Base-by-base conservation (phyloP, 208 protist species). In the Acanthamoeba royreba region DNA sequence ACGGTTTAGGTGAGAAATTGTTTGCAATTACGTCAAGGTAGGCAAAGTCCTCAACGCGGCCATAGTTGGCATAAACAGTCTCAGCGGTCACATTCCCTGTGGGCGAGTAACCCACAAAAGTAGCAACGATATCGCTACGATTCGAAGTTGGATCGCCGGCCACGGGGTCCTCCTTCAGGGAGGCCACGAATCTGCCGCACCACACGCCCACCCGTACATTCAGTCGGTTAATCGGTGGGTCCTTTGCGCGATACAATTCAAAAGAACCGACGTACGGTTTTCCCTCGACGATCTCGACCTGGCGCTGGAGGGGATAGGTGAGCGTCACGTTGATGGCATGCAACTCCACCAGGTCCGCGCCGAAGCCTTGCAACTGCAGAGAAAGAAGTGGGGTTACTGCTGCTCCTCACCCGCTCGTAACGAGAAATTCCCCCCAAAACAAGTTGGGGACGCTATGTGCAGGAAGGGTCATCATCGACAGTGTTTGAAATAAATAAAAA, bases 51-150 rank as follows among this genome's bases (percentile, higher is more conserved):
- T 87, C 7, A 9, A 19, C 42, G 5, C 69, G 28, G 9, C 79
- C 90, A 40, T 93, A 93, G 87, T 93, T 93, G 9, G 58, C 79
- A 40, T 93, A 93, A 9, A 93, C 90, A 5, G 31, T n/a, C 11
- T 31, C 38, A 93, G n/a, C 33, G 33, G 55, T 88, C 19, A 93
- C 86, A 28, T 93, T 31, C 17, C 28, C 69, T 43, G 69, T 33
- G 28, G 69, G 69, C 28, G 69, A 81, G 69, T 81, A 81, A 33
- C 19, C 69, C 15, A 33, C 28, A n/a, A 81, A 81, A n/a, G 69
- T 81, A 40, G 69, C 19, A 81, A 81, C 69, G 28, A 81, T 81
- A 40, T 40, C 28, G 19, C 19, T 17, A 40, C 28, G 28, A 43
- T 15, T 33, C 15, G 69, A 43, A 43, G 22, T 81, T 19, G 69